Evolutionary conservation across 2,329 filamentous ascomycete species (phyloP).

Genomic region (Pezicula rhizophila): DNA sequence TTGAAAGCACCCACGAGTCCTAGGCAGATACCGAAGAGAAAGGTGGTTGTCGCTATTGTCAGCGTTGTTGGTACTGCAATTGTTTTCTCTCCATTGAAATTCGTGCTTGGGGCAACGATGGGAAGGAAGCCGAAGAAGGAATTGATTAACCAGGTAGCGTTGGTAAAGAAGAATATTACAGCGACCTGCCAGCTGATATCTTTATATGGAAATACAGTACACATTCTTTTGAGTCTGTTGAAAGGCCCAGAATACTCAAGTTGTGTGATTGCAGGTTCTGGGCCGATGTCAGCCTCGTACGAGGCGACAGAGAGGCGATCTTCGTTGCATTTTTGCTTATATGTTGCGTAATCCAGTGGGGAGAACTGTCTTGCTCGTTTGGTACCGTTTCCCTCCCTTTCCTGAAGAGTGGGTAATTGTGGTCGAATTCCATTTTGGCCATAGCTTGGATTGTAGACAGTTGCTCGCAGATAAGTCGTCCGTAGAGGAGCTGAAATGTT

Average conservation of each 20-base stretch:
- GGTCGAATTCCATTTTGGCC: not conserved
- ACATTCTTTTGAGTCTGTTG: not conserved
- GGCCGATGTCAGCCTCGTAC: not conserved
- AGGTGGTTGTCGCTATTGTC: not conserved
- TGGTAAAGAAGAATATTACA: slow-evolving; percentile 1
- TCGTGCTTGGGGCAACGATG: not conserved
- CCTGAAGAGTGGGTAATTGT: not conserved
- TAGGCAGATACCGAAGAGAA: not conserved
- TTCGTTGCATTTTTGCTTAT: slow-evolving; percentile 2
- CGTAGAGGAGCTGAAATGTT: not conserved
- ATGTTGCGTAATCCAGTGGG: not conserved
- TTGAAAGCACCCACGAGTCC: slow-evolving; percentile 3
- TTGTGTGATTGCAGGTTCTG: not conserved
- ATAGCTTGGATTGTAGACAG: not conserved
- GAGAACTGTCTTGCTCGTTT: slow-evolving; percentile 4
- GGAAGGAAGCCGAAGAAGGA: slow-evolving; percentile 1
- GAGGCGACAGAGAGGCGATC: not conserved
- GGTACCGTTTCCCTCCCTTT: not conserved
- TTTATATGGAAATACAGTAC: not conserved
- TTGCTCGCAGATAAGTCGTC: not conserved
- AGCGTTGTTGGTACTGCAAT: not conserved
- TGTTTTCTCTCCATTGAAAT: not conserved
- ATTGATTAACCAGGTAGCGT: not conserved
- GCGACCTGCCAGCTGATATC: slow-evolving; percentile 3
- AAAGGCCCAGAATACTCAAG: not conserved